Base-by-base conservation (phyloP, 371 early-diverging fungal species). In the Sporodiniella umbellata region DNA sequence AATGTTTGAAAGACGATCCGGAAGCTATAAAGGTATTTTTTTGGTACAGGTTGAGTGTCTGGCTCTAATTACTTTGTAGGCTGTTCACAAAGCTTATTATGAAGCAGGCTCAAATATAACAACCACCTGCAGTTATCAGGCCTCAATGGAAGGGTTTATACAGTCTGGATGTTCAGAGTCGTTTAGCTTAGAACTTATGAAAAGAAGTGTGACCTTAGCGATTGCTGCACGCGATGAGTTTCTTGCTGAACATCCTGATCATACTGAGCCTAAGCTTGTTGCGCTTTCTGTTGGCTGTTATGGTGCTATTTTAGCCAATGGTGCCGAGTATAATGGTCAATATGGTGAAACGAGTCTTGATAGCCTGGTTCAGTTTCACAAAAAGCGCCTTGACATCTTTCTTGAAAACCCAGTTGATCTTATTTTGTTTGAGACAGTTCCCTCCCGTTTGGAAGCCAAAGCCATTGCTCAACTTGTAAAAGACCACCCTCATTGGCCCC, bases 351-450 rank as follows among this genome's bases (percentile, higher is more conserved):
- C 51, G 1, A 62, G 57, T 2, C n/a, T 61, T 5, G 54, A 66
- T 3, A 51, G 53, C n/a, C 53, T 79, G 10, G 63, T 74, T 6
- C 43, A 53, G 21, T 84, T 81, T 57, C 84, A 81, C 49, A 56
- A 48, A 18, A 57, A 63, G 3, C 51, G 79, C 8, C 22, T 82
- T 10, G 50, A 52, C 15, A 51, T 78, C 1, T 66, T 72, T 4
- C 31, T 73, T 7, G 54, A 56, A 21, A 47, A 54, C 4, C 52
- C 56, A n/a, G 48, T 69, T 11, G 80, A 83, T 54, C 53, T 85
- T 2, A 55, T 85, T 42, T 52, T 83, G 6, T 79, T 85, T 48
- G 85, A 85, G 49, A 85, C 85, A 0, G 64, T 85, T 10, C 85
- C 85, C 18, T 72, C 69, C n/a, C 56, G 48, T 6, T 33, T 56